phyloP scores from a whole-genome alignment of 345 rosid species.

The Durio zibethinus region DNA sequence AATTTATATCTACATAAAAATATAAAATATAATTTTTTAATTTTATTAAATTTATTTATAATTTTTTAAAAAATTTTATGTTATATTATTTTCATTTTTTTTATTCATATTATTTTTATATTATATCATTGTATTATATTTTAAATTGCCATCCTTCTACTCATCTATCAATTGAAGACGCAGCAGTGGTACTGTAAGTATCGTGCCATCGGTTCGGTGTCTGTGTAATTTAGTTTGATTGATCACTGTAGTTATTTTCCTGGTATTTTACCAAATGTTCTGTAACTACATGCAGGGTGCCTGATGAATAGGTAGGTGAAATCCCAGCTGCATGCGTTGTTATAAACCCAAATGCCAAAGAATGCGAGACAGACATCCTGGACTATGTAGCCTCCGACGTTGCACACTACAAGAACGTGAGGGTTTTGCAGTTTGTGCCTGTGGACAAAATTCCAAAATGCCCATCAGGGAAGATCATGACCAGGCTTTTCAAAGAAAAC shows the following conservation, averaged over 20 bases:
- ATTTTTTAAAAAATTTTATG: no score
- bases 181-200: constrained; percentile 90
- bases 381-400: constrained; percentile 67
- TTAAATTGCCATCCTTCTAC: constrained; percentile 74
- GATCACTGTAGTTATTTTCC: not conserved
- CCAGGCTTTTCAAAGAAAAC: constrained; percentile 66
- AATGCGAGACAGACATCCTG: constrained; percentile 66
- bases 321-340: constrained; percentile 93
- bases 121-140: no score
- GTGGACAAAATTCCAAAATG: constrained; percentile 82
- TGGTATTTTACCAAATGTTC: not conserved
- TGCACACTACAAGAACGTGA: constrained; percentile 80
- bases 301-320: constrained; percentile 94
- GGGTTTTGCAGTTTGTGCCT: constrained; percentile 71
- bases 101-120: no score
- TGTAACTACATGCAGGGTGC: constrained; percentile 40
- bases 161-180: constrained; percentile 77
- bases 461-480: constrained; percentile 84
- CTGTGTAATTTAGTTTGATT: not conserved
- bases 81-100: no score
- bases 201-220: not conserved
- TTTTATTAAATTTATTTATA: no score
- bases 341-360: constrained; percentile 42
- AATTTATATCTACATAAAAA: no score
- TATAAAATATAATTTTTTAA: no score